Percentiles rank a stretch among this genome's conserved stretches.
Conservation (phyloP, 257 asterid species). For the Solanum chmielewskii region DNA sequence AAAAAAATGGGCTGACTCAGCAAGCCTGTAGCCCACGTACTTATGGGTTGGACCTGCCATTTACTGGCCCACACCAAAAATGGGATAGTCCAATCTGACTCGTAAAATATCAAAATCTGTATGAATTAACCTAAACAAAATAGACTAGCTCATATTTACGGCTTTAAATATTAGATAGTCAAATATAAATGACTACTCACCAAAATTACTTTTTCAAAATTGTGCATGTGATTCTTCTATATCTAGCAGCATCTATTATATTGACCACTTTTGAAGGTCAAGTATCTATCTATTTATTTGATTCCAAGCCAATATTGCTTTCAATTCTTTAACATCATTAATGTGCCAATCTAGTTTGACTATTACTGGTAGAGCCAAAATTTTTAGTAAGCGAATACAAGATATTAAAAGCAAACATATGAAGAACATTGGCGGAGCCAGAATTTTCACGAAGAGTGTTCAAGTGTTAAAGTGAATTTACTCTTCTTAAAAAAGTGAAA, state of each 20-base stretch:
- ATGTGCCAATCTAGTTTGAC: not conserved
- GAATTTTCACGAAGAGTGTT: no score
- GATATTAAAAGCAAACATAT: not conserved
- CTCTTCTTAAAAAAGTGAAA: no score
- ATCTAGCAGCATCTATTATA: not conserved
- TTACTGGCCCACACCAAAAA: no score
- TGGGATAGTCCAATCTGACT: accelerated
- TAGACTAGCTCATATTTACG: no score
- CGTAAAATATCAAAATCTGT: no score
- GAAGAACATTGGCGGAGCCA: accelerated
- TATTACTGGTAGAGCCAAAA: accelerated
- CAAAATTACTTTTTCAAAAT: not conserved
- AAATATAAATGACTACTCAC: not conserved
- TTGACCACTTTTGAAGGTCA: not conserved
- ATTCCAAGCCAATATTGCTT: not conserved
- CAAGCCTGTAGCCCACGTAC: no score
- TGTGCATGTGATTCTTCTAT: not conserved
- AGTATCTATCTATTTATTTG: not conserved
- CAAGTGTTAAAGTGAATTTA: no score
- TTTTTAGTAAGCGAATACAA: no score
- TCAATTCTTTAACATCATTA: not conserved
- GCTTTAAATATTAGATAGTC: not conserved
- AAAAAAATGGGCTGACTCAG: no score
- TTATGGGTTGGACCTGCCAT: no score
- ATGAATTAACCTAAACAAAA: no score